phyloP scores from a whole-genome alignment of 306 rosid genomes.

The Parietaria judaica region DNA sequence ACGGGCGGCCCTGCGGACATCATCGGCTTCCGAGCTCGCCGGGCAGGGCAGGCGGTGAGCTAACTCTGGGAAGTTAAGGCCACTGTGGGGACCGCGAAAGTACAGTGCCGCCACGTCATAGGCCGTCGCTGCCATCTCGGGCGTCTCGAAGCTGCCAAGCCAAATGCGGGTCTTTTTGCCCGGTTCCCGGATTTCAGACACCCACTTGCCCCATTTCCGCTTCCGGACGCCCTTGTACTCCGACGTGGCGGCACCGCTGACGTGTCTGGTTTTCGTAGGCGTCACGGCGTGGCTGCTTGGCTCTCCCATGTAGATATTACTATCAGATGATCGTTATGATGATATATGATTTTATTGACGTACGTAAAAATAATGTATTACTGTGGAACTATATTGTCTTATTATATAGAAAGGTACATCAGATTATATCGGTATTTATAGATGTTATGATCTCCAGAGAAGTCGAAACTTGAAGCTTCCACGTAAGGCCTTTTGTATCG shows the following conservation, averaged over 20 bases:
- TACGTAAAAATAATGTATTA: too few species aligned
- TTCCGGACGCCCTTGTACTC: constrained; percentile 81
- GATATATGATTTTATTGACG: too few species aligned
- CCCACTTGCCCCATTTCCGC: constrained; percentile 98
- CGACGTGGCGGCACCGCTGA: constrained; percentile 59
- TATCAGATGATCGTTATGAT: neutral
- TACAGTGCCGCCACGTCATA: constrained; percentile 81
- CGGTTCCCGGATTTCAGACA: constrained; percentile 82
- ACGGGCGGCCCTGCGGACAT: constrained; percentile 64
- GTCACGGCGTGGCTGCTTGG: constrained; percentile 8
- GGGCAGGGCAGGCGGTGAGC: constrained; percentile 44
- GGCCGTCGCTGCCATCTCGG: constrained; percentile 40
- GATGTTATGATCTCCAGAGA: too few species aligned
- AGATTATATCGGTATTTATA: too few species aligned
- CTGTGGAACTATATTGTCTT: too few species aligned
- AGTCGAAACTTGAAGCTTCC: too few species aligned
- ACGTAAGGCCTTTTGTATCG: too few species aligned
- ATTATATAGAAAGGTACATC: too few species aligned
- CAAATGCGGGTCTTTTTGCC: constrained; percentile 74
- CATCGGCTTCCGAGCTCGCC: constrained; percentile 32
- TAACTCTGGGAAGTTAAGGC: constrained; percentile 64
- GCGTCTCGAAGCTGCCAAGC: constrained; percentile 68
- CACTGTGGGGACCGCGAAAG: constrained; percentile 46
- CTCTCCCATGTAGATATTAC: constrained; percentile 17
- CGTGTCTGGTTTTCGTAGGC: neutral